Evolutionary conservation across 2,329 filamentous ascomycete species (phyloP), one percentile per base, ranked within the genome.

Genomic region (Cladosporium colombiae): DNA sequence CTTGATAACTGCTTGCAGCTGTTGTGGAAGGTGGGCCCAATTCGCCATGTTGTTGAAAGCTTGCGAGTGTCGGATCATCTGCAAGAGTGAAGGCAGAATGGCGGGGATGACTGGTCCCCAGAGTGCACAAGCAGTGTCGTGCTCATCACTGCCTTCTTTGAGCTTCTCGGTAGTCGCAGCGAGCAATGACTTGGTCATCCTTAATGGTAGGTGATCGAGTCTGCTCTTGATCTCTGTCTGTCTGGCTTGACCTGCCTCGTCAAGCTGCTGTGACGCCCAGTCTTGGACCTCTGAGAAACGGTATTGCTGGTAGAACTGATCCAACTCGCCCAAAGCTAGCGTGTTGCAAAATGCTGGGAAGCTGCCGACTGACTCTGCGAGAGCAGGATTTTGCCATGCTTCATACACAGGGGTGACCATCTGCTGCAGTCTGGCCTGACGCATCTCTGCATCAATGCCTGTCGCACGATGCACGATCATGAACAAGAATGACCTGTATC

Each of bases 131-230:
- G 93, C 91, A 29, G 91, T 87, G 68, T 90, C 86, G 71, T 93
- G 95, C 0, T 91, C 84, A 10, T 86, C 80, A 5, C 91, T 89
- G 5, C 85, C 85, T 71, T 90, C 91, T 58, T 92, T 90, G 8
- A 98, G 80, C 74, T 92, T 92, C 71, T 99, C 96, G 0, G 95
- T 94, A 0, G 94, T 96, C 58, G 93, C 94, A 1, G 90, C 91
- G n/a, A 99, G 81, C 74, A 98, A 91, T 0, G 92, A 92, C 75
- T 97, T 97, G 1, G 94, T 97, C 7, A 91, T 86, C 65, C 94
- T 88, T 50, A 99, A 80, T 4, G 95, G 95, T 16, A 98, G 80
- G 66, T 85, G 83, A 84, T 90, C 80, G 60, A 92, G 87, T 67
- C 91, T 88, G 69, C 91, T 86, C 66, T 93, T 89, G 69, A 98